Evolutionary conservation across 345 rosid genomes (phyloP).

Genomic region (Brassica nigra): DNA sequence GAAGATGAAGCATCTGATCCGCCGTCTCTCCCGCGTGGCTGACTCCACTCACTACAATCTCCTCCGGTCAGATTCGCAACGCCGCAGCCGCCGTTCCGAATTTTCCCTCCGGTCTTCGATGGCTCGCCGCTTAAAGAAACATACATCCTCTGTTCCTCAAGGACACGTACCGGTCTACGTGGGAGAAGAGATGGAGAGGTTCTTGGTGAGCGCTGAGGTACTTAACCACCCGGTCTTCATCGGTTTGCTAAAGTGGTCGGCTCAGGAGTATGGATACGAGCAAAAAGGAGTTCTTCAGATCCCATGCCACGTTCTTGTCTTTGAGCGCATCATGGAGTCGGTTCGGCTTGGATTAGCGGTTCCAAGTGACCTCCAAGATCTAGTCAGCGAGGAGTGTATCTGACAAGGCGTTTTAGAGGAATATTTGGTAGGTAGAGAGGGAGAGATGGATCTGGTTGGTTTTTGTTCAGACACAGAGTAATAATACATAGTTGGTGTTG

Average conservation of each 20-base stretch:
- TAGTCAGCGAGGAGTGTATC: slow-evolving; percentile 23
- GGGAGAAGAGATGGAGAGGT: slow-evolving; percentile 94
- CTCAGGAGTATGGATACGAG: slow-evolving; percentile 93
- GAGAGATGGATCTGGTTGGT: slow-evolving; percentile 21
- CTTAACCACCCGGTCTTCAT: slow-evolving; percentile 84
- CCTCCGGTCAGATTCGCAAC: slow-evolving; percentile 55
- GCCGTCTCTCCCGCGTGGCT: slow-evolving; percentile 86
- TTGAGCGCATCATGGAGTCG: slow-evolving; percentile 83
- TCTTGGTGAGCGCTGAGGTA: slow-evolving; percentile 79
- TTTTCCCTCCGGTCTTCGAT: slow-evolving; percentile 27
- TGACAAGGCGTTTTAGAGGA: slow-evolving; percentile 20
- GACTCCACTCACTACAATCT: slow-evolving; percentile 81
- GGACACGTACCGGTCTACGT: slow-evolving; percentile 93
- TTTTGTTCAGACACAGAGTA: slow-evolving; percentile 33
- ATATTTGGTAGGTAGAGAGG: slow-evolving; percentile 25
- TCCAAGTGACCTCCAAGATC: slow-evolving; percentile 58
- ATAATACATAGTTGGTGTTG: slow-evolving; percentile 14
- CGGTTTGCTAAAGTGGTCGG: slow-evolving; percentile 74
- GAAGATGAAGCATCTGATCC: slow-evolving; percentile 81
- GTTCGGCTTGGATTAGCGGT: slow-evolving; percentile 66
- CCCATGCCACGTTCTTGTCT: slow-evolving; percentile 84
- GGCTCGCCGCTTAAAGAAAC: slow-evolving; percentile 37
- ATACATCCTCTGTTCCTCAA: slow-evolving; percentile 51
- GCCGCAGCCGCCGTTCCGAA: slow-evolving; percentile 36
- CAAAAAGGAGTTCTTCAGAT: slow-evolving; percentile 87